A percentile compares a stretch with the other conserved stretches of the same genome.
Evolutionary conservation across 2,329 filamentous ascomycete genomes (phyloP).

Genomic region (Seiridium unicorne): DNA sequence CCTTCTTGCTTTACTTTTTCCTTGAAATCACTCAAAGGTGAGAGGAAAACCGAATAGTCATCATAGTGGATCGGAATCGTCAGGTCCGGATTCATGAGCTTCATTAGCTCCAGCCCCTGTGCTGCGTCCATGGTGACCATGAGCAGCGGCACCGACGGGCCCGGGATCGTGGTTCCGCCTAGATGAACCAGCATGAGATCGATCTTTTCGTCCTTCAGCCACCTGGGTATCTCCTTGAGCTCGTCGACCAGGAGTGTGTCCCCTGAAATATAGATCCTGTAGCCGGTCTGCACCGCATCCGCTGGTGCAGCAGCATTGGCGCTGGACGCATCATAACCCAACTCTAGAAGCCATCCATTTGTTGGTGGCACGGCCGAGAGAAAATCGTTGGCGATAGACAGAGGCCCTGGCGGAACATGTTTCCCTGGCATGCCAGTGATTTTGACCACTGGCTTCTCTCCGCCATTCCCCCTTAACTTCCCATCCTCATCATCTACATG

Average conservation of each 20-base stretch:
- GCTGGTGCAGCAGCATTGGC: constrained; percentile 13
- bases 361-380: constrained; percentile 55
- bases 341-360: constrained; percentile 66
- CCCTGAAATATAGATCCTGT: constrained; percentile 65
- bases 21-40: constrained; percentile 59
- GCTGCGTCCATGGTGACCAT: constrained; percentile 70
- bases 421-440: constrained; percentile 65
- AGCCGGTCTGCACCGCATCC: constrained; percentile 42
- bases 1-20: constrained; percentile 51
- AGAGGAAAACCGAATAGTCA: constrained; percentile 62
- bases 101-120: constrained; percentile 60
- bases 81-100: constrained; percentile 57
- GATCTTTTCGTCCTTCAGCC: constrained; percentile 52
- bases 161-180: constrained; percentile 64
- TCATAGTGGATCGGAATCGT: constrained; percentile 66
- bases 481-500: constrained; percentile 19
- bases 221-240: constrained; percentile 56
- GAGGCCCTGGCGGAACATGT: constrained; percentile 48
- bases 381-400: constrained; percentile 36
- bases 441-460: constrained; percentile 42
- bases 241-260: constrained; percentile 64
- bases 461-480: not conserved
- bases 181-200: constrained; percentile 68
- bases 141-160: constrained; percentile 54
- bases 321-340: constrained; percentile 41